Base-by-base conservation (phyloP, 495 filamentous ascomycete genomes). In the Podospora conica region DNA sequence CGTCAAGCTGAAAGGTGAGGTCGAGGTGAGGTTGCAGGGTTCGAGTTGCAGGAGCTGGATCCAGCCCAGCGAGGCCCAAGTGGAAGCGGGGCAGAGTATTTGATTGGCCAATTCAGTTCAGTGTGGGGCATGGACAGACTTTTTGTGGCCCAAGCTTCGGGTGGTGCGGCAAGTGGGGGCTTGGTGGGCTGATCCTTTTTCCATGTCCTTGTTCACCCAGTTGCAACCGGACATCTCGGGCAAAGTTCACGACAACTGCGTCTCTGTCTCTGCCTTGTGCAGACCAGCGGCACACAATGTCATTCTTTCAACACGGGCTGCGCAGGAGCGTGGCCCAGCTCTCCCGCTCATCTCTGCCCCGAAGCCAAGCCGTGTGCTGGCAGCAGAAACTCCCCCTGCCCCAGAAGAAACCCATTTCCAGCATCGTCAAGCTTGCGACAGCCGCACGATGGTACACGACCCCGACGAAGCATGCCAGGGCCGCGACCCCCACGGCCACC, bases 321-420 rank as follows among this genome's bases (percentile, higher is more conserved):
- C 80, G 84, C 55, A 76, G 78, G 66, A 82, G 79, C 48, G 81
- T 81, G 60, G 78, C 84, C 10, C 82, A 82, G 63, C 71, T 90
- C 15, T 77, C 85, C 3, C 75, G 79, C 24, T 79, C 84, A 55
- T 80, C 86, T 58, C 86, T 89, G 66, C 79, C 84, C 66, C 88
- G 88, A 75, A 82, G 83, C 60, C 85, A 89, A 80, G 91, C 87
- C 71, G 76, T 88, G 15, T 48, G 40, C 57, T 81, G 74, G 58
- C 79, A 70, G 54, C 76, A 69, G 62, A 66, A 73, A 24, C 31
- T 53, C 7, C 67, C 60, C 9, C 25, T 63, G n/a, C 40, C 69
- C 59, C 76, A 75, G 68, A 71, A 75, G 10, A 66, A 63, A 54
- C 61, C 72, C 61, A 10, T 66, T n/a, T 48, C 40, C 53, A 9